These are phyloP conservation scores for Mycena sanguinolenta DNA, from an alignment of 768 basidiomycete species.

Conservation along the genomic window DNA sequence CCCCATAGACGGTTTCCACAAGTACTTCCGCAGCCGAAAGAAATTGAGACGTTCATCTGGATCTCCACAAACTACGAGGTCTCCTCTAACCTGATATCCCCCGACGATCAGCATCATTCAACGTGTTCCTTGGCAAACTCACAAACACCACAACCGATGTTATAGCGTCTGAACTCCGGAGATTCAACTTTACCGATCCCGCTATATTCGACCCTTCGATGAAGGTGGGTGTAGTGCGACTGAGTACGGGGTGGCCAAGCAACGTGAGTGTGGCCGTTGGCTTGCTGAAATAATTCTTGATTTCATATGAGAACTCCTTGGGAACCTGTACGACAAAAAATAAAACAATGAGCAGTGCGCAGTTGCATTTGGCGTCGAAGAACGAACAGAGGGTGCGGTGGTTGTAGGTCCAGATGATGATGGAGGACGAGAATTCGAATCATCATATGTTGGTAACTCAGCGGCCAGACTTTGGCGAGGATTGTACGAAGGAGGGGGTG, in stretches of 20 bases:
- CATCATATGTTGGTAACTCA: too few relatives aligned
- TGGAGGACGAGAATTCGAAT: too few relatives aligned
- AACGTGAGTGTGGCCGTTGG: slow-evolving; percentile 26
- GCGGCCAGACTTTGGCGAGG: too few relatives aligned
- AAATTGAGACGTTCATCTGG: slow-evolving; percentile 16
- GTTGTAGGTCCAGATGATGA: background rate
- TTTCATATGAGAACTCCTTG: slow-evolving; percentile 30
- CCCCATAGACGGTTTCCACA: slow-evolving; percentile 24
- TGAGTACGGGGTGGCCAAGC: slow-evolving; percentile 15
- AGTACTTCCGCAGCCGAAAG: background rate
- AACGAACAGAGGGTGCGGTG: too few relatives aligned
- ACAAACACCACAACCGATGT: slow-evolving; percentile 22
- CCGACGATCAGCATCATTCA: background rate
- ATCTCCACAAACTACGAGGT: slow-evolving; percentile 21
- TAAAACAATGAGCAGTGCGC: background rate
- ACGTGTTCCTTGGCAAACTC: background rate
- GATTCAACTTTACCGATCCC: slow-evolving; percentile 22
- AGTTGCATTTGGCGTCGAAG: background rate
- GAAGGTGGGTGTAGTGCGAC: slow-evolving; percentile 23
- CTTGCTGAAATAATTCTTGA: slow-evolving; percentile 19
- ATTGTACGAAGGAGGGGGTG: too few relatives aligned
- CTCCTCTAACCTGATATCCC: slow-evolving; percentile 22
- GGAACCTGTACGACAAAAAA: background rate
- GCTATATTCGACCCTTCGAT: slow-evolving; percentile 20
- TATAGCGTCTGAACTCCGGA: slow-evolving; percentile 16